These are phyloP conservation scores for Zygosaccharomyces gambellarensis DNA, from an alignment of 805 yeast genomes.

Conservation along the genomic window DNA sequence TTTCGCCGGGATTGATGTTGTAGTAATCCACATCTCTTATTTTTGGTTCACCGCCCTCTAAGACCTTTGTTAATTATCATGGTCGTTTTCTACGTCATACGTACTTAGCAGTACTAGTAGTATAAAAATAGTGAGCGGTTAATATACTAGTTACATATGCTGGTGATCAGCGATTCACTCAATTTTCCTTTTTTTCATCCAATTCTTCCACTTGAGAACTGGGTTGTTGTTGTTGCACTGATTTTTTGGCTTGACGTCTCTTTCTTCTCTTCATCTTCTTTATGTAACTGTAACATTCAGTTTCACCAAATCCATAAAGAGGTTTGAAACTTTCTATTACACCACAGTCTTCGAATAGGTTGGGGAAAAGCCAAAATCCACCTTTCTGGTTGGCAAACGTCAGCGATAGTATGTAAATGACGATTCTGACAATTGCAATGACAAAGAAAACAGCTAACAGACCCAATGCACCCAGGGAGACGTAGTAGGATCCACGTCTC, in stretches of 20 bases:
- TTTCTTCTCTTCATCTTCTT: conserved; percentile 33
- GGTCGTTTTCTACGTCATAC: conserved; percentile 2
- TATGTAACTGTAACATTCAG: conserved; percentile 30
- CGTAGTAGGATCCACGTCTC: conserved; percentile 88
- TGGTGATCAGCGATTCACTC: not conserved
- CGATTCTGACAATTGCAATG: conserved; percentile 72
- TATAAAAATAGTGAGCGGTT: not conserved
- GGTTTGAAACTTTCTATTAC: conserved; percentile 89
- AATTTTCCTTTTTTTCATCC: conserved; percentile 4
- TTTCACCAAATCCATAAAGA: conserved; percentile 74
- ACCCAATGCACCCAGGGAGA: conserved; percentile 71
- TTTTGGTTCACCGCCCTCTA: not conserved
- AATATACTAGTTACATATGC: conserved; percentile 1
- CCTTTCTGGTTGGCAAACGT: conserved; percentile 40
- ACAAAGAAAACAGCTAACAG: conserved; percentile 70
- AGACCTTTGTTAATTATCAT: not conserved
- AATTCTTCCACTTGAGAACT: not conserved
- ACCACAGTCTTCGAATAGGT: conserved; percentile 92
- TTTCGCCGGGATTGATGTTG: not conserved
- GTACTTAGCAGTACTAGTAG: not conserved
- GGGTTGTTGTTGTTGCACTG: not conserved
- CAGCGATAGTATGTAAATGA: conserved; percentile 48
- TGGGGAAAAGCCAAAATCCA: conserved; percentile 96
- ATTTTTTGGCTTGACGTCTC: conserved; percentile 25
- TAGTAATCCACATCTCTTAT: not conserved